Evolutionary conservation across 2,329 filamentous ascomycete genomes (phyloP).

Genomic region (Ascochyta lentis): DNA sequence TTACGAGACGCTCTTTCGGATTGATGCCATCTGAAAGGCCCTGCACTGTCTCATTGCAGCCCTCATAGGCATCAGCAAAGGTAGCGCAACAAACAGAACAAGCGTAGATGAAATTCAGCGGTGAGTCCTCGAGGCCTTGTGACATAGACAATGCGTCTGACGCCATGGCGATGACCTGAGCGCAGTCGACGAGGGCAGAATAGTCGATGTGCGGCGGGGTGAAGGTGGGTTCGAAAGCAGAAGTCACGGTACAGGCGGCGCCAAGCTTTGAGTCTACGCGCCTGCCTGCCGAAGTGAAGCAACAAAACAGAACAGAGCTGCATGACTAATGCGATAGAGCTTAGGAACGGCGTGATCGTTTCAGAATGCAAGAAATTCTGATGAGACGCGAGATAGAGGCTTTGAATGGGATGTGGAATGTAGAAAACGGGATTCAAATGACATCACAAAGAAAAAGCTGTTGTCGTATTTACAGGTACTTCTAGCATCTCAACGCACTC

Average conservation of each 20-base stretch:
- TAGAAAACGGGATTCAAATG: constrained; percentile 1
- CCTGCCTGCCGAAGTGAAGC: constrained; percentile 16
- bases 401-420: neutral
- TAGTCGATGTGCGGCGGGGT: constrained; percentile 7
- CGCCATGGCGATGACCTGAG: constrained; percentile 19
- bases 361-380: neutral
- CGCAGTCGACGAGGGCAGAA: constrained; percentile 3
- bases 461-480: constrained; percentile 39
- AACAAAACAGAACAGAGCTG: neutral
- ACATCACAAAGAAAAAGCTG: constrained; percentile 22
- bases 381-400: neutral
- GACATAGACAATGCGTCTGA: constrained; percentile 14
- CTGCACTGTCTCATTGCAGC: constrained; percentile 44
- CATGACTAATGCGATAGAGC: neutral
- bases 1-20: constrained; percentile 49
- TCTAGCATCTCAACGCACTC: constrained; percentile 21
- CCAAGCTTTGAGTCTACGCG: constrained; percentile 19
- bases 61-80: constrained; percentile 54
- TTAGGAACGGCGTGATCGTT: neutral
- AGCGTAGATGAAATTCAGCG: constrained; percentile 56
- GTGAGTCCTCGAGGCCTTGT: constrained; percentile 37
- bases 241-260: constrained; percentile 28
- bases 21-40: constrained; percentile 49
- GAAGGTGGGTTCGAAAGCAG: constrained; percentile 4
- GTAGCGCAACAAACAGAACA: constrained; percentile 57